phyloP scores from a whole-genome alignment of 202 grass and related monocot genomes.

The Zoysia matrella region DNA sequence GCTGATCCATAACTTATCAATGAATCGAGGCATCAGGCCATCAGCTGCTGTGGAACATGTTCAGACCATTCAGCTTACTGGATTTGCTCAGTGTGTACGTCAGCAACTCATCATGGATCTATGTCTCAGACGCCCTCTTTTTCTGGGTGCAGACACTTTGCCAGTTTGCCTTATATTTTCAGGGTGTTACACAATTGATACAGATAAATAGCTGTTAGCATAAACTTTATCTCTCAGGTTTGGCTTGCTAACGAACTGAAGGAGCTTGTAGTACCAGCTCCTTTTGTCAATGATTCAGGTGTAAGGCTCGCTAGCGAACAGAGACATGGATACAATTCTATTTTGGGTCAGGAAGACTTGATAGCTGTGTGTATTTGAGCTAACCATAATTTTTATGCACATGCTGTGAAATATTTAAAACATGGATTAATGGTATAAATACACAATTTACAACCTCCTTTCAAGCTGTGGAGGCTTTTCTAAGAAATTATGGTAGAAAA shows the following conservation, averaged over 20 bases:
- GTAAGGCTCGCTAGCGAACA: no score
- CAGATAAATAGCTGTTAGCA: neutral
- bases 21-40: neutral
- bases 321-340: no score
- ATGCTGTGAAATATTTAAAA: no score
- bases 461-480: neutral
- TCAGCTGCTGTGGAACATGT: neutral
- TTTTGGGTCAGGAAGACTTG: neutral
- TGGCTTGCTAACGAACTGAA: no score
- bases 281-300: neutral
- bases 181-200: neutral
- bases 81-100: constrained; percentile 9
- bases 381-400: no score
- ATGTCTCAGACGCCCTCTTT: neutral
- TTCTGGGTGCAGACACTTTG: neutral
- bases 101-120: neutral
- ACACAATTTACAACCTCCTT: neutral
- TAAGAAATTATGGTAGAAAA: neutral
- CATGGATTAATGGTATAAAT: no score
- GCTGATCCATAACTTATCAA: neutral
- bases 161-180: neutral
- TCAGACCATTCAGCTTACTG: neutral
- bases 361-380: neutral
- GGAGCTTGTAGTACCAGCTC: neutral
- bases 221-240: neutral